These are phyloP conservation scores for Bruguiera sexangula DNA, from an alignment of 345 rosid genomes.

Conservation along the genomic window DNA sequence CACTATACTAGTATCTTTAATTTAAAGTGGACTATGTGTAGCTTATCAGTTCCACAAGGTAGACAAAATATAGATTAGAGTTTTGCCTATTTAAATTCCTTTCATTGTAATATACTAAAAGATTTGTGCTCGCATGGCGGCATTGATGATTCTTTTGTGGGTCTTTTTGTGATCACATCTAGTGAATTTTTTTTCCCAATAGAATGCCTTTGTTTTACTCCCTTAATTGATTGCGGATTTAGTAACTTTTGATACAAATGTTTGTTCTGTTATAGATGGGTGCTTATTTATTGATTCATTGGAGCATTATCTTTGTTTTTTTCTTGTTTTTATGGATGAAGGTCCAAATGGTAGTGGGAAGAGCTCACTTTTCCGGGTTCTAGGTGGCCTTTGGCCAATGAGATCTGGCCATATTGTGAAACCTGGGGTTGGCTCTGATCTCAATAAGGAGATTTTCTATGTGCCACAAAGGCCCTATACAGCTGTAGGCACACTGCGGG, in stretches of 20 bases:
- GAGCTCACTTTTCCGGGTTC: slow-evolving; percentile 98
- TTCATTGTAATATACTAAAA: no score
- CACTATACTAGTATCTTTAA: no score
- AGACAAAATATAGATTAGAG: no score
- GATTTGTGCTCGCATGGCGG: no score
- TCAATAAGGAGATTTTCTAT: slow-evolving; percentile 94
- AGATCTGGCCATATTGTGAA: slow-evolving; percentile 89
- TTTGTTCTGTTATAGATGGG: neutral
- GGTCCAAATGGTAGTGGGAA: slow-evolving; percentile 99
- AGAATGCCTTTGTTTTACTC: neutral
- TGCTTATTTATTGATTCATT: neutral
- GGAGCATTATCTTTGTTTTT: neutral
- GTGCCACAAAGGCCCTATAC: slow-evolving; percentile 99
- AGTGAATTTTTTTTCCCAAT: no score
- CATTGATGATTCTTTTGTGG: no score
- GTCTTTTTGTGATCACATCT: no score
- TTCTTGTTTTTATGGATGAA: slow-evolving; percentile 35
- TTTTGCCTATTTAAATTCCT: no score
- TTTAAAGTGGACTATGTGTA: no score
- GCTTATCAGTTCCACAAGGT: no score
- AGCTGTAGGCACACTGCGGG: slow-evolving; percentile 96
- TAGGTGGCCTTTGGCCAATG: slow-evolving; percentile 99
- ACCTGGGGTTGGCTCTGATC: slow-evolving; percentile 99
- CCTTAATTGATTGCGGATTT: neutral
- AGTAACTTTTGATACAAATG: neutral